phyloP scores from a whole-genome alignment of 1,139 yeast species.

The Protomyces gravidus region DNA sequence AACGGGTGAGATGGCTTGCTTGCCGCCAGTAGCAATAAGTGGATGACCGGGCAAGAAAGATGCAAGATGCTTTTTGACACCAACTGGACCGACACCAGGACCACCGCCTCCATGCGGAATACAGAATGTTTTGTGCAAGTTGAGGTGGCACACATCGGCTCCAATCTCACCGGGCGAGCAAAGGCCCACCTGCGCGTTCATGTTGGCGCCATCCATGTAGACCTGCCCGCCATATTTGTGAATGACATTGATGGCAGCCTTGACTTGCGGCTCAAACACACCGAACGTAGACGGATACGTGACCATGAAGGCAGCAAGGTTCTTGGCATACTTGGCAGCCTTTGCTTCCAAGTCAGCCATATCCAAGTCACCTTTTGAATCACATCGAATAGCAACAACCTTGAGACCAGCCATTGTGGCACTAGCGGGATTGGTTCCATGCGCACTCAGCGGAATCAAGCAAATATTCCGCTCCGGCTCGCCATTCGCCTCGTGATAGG shows the following conservation, averaged over 20 bases:
- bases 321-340: slow-evolving; percentile 63
- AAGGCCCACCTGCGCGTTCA: slow-evolving; percentile 97
- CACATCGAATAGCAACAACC: slow-evolving; percentile 87
- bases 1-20: slow-evolving; percentile 65
- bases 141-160: slow-evolving; percentile 97
- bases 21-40: slow-evolving; percentile 52
- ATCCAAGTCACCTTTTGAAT: slow-evolving; percentile 79
- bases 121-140: slow-evolving; percentile 93
- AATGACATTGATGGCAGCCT: slow-evolving; percentile 74
- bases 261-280: slow-evolving; percentile 86
- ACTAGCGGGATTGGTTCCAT: slow-evolving; percentile 97
- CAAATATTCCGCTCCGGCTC: slow-evolving; percentile 76
- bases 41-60: slow-evolving; percentile 82
- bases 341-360: slow-evolving; percentile 67
- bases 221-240: slow-evolving; percentile 91
- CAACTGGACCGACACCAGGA: slow-evolving; percentile 97
- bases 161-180: slow-evolving; percentile 97
- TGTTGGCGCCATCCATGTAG: slow-evolving; percentile 96
- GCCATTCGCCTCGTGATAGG: slow-evolving; percentile 69
- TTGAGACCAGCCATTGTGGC: slow-evolving; percentile 96
- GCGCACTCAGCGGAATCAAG: slow-evolving; percentile 93
- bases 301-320: slow-evolving; percentile 87
- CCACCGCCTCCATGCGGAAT: slow-evolving; percentile 99
- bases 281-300: slow-evolving; percentile 98
- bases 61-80: slow-evolving; percentile 66